Conservation (phyloP, 495 filamentous ascomycete species). For the Aspergillus affinis region DNA sequence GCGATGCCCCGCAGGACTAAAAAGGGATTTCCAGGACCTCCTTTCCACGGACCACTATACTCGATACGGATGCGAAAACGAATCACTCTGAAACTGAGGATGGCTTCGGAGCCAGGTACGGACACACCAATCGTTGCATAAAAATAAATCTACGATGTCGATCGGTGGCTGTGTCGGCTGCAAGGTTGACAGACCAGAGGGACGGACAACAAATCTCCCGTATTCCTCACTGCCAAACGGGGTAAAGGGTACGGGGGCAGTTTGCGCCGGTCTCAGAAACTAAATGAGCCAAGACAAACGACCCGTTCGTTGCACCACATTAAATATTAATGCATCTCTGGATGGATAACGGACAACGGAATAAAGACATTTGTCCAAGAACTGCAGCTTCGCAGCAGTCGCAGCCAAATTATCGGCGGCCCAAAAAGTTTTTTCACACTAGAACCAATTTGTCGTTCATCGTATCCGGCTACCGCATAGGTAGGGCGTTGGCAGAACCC, state of each 20-base stretch:
- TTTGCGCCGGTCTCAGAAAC: neutral
- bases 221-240: neutral
- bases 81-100: neutral
- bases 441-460: neutral
- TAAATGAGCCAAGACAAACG: neutral
- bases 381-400: conserved; percentile 13
- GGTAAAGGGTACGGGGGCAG: neutral
- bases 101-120: neutral
- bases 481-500: neutral
- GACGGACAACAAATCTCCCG: too few species aligned
- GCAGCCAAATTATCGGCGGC: conserved; percentile 18
- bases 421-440: neutral
- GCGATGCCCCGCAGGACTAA: neutral
- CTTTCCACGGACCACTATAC: neutral
- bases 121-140: neutral
- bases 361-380: conserved; percentile 22
- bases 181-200: neutral
- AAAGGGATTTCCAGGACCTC: neutral
- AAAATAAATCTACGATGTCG: neutral
- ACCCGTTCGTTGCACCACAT: neutral
- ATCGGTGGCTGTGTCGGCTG: neutral
- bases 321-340: too few species aligned
- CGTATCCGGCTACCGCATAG: neutral
- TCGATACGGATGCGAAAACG: neutral
- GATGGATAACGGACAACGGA: too few species aligned